Evolutionary conservation across 352 stramenopile genomes (phyloP).

Genomic region (Phytophthora cryptogea): DNA sequence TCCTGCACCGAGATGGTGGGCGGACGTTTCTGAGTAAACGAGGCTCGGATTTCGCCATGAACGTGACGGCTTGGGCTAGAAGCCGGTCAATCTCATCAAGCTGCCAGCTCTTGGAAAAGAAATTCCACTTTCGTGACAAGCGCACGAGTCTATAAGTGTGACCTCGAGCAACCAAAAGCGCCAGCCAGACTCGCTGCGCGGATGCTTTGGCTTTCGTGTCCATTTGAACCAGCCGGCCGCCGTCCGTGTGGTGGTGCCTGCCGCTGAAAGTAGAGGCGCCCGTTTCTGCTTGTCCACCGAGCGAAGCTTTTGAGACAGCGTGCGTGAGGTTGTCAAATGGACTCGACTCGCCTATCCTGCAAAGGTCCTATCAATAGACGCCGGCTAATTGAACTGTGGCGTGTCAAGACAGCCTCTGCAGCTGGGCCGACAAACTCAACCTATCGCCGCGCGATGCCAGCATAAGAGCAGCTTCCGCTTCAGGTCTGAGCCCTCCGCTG

Average conservation of each 20-base stretch:
- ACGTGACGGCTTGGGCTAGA: not conserved
- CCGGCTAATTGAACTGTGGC: not conserved
- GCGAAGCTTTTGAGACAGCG: slow-evolving; percentile 18
- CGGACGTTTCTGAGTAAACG: slow-evolving; percentile 25
- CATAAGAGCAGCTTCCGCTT: not conserved
- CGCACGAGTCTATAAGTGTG: slow-evolving; percentile 1
- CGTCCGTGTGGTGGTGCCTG: slow-evolving; percentile 2
- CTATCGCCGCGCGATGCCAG: not conserved
- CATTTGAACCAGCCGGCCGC: slow-evolving; percentile 6
- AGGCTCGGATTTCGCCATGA: slow-evolving; percentile 21
- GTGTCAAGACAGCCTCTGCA: not conserved
- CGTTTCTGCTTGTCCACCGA: slow-evolving; percentile 14
- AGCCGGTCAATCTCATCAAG: not conserved
- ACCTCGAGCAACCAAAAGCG: not conserved
- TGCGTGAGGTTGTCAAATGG: slow-evolving; percentile 6
- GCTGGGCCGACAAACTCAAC: not conserved
- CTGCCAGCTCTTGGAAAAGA: not conserved
- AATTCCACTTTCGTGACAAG: slow-evolving; percentile 18
- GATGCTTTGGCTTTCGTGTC: slow-evolving; percentile 2
- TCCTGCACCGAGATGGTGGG: slow-evolving; percentile 11
- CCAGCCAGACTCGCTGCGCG: not conserved
- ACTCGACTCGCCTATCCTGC: not conserved
- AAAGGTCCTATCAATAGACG: not conserved
- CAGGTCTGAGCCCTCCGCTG: not conserved
- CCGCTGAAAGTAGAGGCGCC: not conserved